These are phyloP conservation scores for Eucalyptus guilfoylei DNA, from an alignment of 345 rosid species.

Conservation along the genomic window DNA sequence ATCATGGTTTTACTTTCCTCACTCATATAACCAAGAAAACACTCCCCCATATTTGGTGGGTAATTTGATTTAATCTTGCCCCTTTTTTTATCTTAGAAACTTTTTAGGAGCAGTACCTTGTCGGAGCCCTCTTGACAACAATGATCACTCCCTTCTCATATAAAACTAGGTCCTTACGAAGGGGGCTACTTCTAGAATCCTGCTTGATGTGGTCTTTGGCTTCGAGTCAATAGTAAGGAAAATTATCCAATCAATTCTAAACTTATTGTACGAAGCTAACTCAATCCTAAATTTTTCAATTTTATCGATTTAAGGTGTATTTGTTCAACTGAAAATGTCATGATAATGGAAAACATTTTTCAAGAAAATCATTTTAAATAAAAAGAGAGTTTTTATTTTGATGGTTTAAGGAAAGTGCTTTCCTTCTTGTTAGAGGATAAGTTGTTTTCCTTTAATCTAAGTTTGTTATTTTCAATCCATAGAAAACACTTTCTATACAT, in stretches of 20 bases:
- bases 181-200: background rate
- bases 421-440: background rate
- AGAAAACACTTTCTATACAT: background rate
- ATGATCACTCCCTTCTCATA: background rate
- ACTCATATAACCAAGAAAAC: background rate
- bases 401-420: background rate
- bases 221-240: background rate
- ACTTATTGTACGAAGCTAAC: background rate
- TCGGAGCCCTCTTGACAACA: background rate
- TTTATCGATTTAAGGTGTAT: rapidly evolving
- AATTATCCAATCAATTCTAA: background rate
- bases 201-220: background rate
- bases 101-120: background rate
- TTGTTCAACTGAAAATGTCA: background rate
- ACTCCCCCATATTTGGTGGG: background rate
- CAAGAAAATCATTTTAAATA: background rate
- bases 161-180: background rate
- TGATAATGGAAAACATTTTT: background rate
- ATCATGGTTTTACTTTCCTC: background rate
- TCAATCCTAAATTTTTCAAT: rapidly evolving
- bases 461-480: background rate
- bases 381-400: background rate
- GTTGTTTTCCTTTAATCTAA: background rate
- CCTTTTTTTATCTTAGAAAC: background rate
- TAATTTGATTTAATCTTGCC: background rate